These are phyloP conservation scores for Aristolochia californica DNA, from an alignment of 164 flowering plant species.

Conservation along the genomic window DNA sequence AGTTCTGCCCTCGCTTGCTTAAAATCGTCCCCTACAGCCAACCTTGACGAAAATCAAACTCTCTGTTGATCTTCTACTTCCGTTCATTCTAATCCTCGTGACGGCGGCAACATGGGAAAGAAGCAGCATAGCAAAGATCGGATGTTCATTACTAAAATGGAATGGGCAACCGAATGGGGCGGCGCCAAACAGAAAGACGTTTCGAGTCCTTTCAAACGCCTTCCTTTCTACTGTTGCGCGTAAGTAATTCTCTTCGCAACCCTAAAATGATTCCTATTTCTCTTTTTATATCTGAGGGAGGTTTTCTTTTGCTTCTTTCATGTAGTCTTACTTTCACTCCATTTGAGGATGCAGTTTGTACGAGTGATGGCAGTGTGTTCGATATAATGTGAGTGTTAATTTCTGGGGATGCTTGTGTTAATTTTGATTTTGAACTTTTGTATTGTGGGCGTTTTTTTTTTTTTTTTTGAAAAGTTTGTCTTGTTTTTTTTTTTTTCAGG, in stretches of 20 bases:
- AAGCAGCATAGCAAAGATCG: conserved; percentile 96
- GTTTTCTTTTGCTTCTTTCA: conserved; percentile 2
- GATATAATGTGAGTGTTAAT: conserved; percentile 50
- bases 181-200: conserved; percentile 83
- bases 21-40: too few species aligned
- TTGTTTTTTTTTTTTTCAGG: conserved; percentile 32
- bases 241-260: conserved; percentile 11
- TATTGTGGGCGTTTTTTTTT: neutral
- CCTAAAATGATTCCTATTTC: neutral
- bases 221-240: conserved; percentile 98
- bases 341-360: conserved; percentile 73
- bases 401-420: neutral
- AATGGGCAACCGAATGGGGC: conserved; percentile 99
- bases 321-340: conserved; percentile 82
- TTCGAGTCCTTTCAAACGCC: conserved; percentile 72
- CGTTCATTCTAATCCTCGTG: neutral
- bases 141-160: conserved; percentile 88
- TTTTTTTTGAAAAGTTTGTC: conserved; percentile 1
- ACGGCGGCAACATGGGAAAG: conserved; percentile 68
- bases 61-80: neutral
- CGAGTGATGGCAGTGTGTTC: conserved; percentile 79
- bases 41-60: neutral
- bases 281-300: neutral
- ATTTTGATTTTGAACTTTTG: neutral
- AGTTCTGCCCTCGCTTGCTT: too few species aligned